phyloP scores from a whole-genome alignment of 345 rosid genomes.

The Rhodamnia rubescens region DNA sequence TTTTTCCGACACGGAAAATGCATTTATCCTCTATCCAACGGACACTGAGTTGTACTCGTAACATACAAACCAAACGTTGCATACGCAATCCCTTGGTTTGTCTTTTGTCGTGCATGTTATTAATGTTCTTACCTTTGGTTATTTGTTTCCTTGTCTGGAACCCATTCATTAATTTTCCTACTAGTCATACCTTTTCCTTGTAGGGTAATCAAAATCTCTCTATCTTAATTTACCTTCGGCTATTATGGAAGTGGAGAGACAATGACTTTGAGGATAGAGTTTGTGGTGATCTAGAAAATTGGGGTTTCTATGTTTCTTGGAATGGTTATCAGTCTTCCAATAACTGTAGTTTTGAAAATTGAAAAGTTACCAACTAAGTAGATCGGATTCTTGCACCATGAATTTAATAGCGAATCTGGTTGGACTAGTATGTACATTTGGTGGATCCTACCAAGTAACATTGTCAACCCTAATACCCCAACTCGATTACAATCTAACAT shows the following conservation, averaged over 20 bases:
- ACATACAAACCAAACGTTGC: not conserved
- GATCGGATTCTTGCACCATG: not conserved
- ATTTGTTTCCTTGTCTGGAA: not conserved
- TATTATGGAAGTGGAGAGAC: not conserved
- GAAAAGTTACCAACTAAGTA: not conserved
- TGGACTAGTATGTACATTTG: not conserved
- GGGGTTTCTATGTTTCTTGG: not conserved
- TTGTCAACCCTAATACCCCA: fast-evolving
- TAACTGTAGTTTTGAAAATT: not conserved
- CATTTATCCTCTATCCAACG: too few species aligned
- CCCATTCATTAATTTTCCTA: not conserved
- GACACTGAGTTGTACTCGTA: not conserved
- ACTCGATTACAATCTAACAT: not conserved
- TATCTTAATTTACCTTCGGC: not conserved
- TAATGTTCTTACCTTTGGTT: not conserved
- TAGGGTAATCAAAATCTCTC: not conserved
- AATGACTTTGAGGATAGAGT: not conserved
- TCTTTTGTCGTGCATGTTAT: not conserved
- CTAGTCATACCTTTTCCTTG: not conserved
- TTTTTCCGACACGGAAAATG: not conserved
- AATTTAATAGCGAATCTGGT: not conserved
- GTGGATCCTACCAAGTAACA: not conserved
- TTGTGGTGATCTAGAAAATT: not conserved
- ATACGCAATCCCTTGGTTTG: not conserved
- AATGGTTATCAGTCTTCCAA: not conserved